Evolutionary conservation across 306 rosid genomes (phyloP), one percentile per base, ranked within the genome.

Genomic region (Cucumis hystrix): DNA sequence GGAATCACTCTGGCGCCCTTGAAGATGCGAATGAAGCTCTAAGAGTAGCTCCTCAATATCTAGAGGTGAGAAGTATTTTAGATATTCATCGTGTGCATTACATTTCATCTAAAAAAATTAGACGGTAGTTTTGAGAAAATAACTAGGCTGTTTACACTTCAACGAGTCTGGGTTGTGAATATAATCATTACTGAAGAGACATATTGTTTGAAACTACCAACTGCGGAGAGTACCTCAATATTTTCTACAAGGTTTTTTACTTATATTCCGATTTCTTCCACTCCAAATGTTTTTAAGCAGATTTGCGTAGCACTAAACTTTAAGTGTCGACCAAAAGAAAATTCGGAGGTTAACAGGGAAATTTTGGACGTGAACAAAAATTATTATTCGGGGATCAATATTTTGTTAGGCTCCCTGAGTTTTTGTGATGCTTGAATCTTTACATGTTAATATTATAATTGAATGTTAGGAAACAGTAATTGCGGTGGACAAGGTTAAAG

Each of bases 11-110:
- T 30, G 96, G 88, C 54, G 96, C 96, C 45, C 96, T 94, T 64
- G 81, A 87, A 79, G 98, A 87, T 83, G 91, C 95, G 2, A 84
- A 25, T 35, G 86, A 88, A 84, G 93, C 97, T 81, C 81, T 89
- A 87, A 72, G 72, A 57, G 82, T 88, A n/a, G 84, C 85, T 65
- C 92, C 97, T 63, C 82, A 37, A 3, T 88, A 86, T 87, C 74
- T 77, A 18, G 96, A 93, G 96, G 98, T 93, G 80, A 84, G 75
- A 35, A 67, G 67, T 76, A 73, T 14, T 35, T 65, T 62, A 16
- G 10, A 12, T 64, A 33, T 23, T 65, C 39, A 6, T 28, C 18
- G 17, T 25, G 35, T 18, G 62, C 45, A 62, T 49, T 45, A 23
- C 47, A 66, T 78, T 78, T 15, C 21, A 78, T 23, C 52, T 78